Evolutionary conservation across 2,329 filamentous ascomycete species (phyloP).

Genomic region (Dothiorella sarmentorum): DNA sequence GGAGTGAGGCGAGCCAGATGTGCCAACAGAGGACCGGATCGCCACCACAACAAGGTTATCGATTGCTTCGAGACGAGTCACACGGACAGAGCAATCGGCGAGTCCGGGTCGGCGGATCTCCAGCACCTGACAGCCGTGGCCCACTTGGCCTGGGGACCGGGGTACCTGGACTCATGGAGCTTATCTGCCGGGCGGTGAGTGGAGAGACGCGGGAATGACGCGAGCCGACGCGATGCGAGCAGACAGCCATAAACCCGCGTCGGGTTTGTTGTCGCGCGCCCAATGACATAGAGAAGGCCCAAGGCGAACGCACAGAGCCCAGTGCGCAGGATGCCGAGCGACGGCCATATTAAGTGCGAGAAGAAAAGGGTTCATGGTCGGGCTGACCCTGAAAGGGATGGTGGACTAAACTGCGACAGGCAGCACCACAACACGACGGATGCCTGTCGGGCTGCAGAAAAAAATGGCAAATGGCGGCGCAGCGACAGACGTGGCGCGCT

Average conservation of each 20-base stretch:
- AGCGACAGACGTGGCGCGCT: background rate
- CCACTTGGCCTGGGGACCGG: conserved; percentile 6
- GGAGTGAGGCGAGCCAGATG: conserved; percentile 1
- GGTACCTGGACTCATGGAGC: too few species aligned
- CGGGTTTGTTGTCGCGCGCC: background rate
- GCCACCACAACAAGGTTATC: background rate
- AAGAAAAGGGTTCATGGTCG: background rate
- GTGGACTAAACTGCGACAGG: background rate
- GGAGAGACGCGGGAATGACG: background rate
- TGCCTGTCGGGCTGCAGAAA: conserved; percentile 2
- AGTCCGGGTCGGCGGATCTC: background rate
- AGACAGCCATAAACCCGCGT: too few species aligned
- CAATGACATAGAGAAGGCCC: background rate
- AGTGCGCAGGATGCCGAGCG: background rate
- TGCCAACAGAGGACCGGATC: background rate
- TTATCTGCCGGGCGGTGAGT: conserved; percentile 13
- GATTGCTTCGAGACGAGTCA: background rate
- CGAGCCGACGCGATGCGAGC: background rate
- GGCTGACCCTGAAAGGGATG: background rate
- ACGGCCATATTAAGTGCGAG: background rate
- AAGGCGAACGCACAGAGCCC: background rate
- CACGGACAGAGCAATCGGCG: conserved; percentile 9
- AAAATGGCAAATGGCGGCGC: background rate
- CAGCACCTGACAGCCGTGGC: background rate
- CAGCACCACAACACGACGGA: background rate